phyloP scores from a whole-genome alignment of 495 filamentous ascomycete species.

The Copromyces sp. region DNA sequence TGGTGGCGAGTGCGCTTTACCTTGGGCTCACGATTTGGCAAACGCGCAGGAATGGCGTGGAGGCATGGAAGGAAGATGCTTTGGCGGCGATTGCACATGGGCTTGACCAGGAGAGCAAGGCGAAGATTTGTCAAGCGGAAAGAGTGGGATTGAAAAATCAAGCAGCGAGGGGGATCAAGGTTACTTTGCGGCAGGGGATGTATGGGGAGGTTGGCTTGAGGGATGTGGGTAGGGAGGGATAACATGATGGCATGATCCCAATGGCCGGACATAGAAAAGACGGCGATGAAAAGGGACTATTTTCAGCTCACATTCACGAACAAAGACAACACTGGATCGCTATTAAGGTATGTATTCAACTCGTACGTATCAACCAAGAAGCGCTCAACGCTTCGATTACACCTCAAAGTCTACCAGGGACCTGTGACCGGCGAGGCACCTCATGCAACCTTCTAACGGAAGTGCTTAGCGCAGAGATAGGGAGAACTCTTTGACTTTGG shows the following conservation, averaged over 20 bases:
- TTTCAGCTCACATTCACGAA: not conserved
- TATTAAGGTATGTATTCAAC: not conserved
- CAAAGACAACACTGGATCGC: not conserved
- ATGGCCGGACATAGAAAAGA: not conserved
- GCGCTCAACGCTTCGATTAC: not conserved
- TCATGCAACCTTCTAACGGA: not conserved
- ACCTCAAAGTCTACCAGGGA: not conserved
- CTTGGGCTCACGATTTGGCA: not conserved
- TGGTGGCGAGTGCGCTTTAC: not conserved
- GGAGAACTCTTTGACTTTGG: not conserved
- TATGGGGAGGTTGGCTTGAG: not conserved
- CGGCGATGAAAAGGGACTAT: not conserved
- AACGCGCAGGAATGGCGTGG: not conserved
- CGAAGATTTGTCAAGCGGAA: not conserved
- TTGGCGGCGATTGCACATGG: not conserved
- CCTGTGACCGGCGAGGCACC: not conserved
- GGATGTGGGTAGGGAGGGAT: not conserved
- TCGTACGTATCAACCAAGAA: not conserved
- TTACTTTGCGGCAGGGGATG: not conserved
- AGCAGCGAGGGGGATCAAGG: not conserved
- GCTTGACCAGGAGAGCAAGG: not conserved
- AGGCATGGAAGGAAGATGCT: not conserved
- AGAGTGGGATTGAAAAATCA: not conserved
- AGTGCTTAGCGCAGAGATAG: not conserved
- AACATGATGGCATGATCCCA: not conserved